Percentiles rank a stretch among this genome's conserved stretches.
Conservation (phyloP, 176 grass and related monocot species). For the Neostapfia colusana region DNA sequence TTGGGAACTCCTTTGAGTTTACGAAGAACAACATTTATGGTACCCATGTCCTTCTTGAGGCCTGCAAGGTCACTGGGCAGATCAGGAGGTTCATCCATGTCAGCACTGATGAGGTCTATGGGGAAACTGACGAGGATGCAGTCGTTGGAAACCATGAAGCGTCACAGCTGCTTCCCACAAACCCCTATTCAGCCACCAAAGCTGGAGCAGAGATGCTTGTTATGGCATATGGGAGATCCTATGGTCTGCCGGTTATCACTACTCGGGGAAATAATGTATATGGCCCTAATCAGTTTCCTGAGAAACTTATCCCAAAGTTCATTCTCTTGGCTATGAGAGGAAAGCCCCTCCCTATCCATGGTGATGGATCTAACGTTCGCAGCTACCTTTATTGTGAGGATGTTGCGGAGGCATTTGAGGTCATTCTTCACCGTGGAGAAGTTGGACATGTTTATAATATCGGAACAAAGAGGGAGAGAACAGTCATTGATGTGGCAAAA, state of each 20-base stretch:
- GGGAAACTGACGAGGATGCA: conserved; percentile 82
- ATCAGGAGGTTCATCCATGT: conserved; percentile 85
- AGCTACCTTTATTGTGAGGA: conserved; percentile 90
- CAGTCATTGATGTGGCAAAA: conserved; percentile 77
- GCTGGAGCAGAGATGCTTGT: conserved; percentile 93
- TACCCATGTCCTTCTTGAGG: conserved; percentile 84
- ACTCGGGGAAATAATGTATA: conserved; percentile 84
- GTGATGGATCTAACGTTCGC: conserved; percentile 76
- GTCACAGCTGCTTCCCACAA: conserved; percentile 81
- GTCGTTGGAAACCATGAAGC: conserved; percentile 81
- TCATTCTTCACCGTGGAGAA: conserved; percentile 75
- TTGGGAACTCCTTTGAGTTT: conserved; percentile 87
- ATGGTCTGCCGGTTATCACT: conserved; percentile 77
- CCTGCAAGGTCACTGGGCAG: conserved; percentile 84
- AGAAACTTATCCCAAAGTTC: conserved; percentile 85
- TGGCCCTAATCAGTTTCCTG: conserved; percentile 79
- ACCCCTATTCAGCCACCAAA: conserved; percentile 85
- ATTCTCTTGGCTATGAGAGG: conserved; percentile 80
- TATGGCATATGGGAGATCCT: conserved; percentile 89
- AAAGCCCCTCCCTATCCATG: conserved; percentile 72
- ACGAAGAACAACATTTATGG: conserved; percentile 90
- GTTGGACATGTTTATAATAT: conserved; percentile 88
- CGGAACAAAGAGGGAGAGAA: conserved; percentile 86
- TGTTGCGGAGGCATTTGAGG: conserved; percentile 89
- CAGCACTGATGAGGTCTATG: conserved; percentile 90